phyloP scores from a whole-genome alignment of 306 rosid genomes.

The Sechiopsis laciniata region DNA sequence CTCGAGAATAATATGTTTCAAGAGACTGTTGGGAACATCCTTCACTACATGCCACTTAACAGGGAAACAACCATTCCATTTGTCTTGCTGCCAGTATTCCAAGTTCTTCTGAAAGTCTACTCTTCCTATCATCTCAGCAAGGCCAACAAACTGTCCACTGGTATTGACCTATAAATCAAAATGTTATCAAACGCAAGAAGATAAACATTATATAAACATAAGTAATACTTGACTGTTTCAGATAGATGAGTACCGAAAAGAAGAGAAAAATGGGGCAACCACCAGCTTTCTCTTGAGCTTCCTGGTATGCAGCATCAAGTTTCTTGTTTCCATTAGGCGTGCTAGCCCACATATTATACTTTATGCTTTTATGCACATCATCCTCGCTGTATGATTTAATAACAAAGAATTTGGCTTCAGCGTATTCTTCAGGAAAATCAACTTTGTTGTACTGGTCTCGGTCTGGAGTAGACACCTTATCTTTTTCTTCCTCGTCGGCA shows the following conservation, averaged over 20 bases:
- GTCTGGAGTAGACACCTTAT: slow-evolving; percentile 48
- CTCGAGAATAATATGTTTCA: slow-evolving; percentile 84
- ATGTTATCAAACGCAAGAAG: background rate
- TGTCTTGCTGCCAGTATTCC: slow-evolving; percentile 99
- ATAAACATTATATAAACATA: background rate
- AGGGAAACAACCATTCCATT: slow-evolving; percentile 97
- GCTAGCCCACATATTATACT: slow-evolving; percentile 97
- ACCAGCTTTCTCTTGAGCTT: slow-evolving; percentile 78
- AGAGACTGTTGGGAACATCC: slow-evolving; percentile 87
- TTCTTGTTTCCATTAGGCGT: slow-evolving; percentile 96
- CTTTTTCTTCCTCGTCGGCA: slow-evolving; percentile 52
- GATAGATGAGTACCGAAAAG: slow-evolving; percentile 54
- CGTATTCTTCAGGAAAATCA: slow-evolving; percentile 64
- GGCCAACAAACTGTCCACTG: slow-evolving; percentile 94
- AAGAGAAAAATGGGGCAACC: slow-evolving; percentile 71
- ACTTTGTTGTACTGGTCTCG: slow-evolving; percentile 56
- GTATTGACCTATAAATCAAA: slow-evolving; percentile 63
- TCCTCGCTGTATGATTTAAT: slow-evolving; percentile 95
- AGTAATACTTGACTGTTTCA: background rate
- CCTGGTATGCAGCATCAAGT: slow-evolving; percentile 90
- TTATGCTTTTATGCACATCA: slow-evolving; percentile 92
- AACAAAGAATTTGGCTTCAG: slow-evolving; percentile 68
- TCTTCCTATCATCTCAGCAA: slow-evolving; percentile 89
- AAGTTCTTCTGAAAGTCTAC: slow-evolving; percentile 82
- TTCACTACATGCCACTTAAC: slow-evolving; percentile 92